phyloP scores from a whole-genome alignment of 2,329 filamentous ascomycete species.

The Ceratocystis ficicola region DNA sequence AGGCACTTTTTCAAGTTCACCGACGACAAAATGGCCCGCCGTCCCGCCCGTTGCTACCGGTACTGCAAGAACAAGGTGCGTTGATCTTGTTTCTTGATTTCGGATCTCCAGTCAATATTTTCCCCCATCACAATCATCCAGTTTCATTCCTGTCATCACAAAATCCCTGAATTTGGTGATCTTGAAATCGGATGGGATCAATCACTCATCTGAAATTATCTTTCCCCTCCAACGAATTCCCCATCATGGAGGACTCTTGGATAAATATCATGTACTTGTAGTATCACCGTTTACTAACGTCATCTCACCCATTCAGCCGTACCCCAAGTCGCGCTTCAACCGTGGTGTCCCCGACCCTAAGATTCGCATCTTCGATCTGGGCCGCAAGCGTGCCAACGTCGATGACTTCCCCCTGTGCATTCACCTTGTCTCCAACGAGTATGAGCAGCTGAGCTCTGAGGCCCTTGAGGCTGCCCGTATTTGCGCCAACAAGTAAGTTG shows the following conservation, averaged over 20 bases:
- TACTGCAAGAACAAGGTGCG: conserved; percentile 99
- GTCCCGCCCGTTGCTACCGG: conserved; percentile 98
- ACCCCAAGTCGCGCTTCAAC: conserved; percentile 99
- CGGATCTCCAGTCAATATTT: conserved; percentile 11
- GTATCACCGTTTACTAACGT: conserved; percentile 23
- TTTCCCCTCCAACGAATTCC: not conserved
- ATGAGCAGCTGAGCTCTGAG: conserved; percentile 99
- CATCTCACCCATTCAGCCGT: conserved; percentile 48
- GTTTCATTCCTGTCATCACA: not conserved
- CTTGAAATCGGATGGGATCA: not conserved
- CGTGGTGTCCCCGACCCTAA: conserved; percentile 83
- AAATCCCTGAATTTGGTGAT: conserved; percentile 3
- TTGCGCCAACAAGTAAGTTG: conserved; percentile 82
- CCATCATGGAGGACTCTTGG: not conserved
- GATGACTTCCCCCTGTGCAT: conserved; percentile 99
- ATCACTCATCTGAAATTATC: not conserved
- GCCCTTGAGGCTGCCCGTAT: conserved; percentile 99
- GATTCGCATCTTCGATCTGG: conserved; percentile 97
- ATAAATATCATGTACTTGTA: not conserved
- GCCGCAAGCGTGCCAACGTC: conserved; percentile 95
- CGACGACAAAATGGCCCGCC: conserved; percentile 86
- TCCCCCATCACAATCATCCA: not conserved
- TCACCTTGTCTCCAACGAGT: conserved; percentile 99
- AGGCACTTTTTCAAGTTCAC: conserved; percentile 25
- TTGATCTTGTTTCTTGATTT: conserved; percentile 25